Evolutionary conservation across 169 alveolate species (phyloP), one percentile per base, ranked within the genome.

Genomic region (Pseudocohnilembus persalinus): DNA sequence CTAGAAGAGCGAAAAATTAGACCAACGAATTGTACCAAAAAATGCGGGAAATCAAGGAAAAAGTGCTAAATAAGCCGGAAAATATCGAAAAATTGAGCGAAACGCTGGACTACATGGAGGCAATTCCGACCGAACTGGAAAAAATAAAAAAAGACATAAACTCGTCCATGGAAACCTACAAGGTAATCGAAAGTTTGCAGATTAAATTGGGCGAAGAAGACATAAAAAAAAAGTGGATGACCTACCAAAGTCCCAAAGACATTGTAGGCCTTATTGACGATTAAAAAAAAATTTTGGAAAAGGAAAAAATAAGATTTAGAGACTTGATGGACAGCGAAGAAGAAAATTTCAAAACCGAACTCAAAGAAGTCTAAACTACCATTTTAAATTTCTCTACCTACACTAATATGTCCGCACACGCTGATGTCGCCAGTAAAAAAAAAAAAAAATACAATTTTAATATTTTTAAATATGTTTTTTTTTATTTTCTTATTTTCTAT

Each of bases 31-130:
- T 96, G 15, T 91, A 94, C 77, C 94, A 95, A 35, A 94, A 96
- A 68, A 94, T 96, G 87, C 92, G 93, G 30, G 92, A 93, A 88
- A 92, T 95, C 90, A 92, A 94, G 29, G 90, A 92, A 73, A 95
- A 94, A 63, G 93, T 97, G 34, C 90, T 89, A 85, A 89, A 93
- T 81, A 94, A 93, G 81, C 98, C 98, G 27, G 88, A 91, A 31
- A 96, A 96, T 87, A 97, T 97, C 82, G 99, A 97, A 89, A 97
- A 94, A 77, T 92, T 96, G 77, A 95, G 97, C 4, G 97, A 94
- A 49, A 90, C 95, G 27, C 93, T 91, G 88, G 95, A 95, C 78
- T 94, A 94, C 77, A 96, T 97, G 89, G 94, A 90, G 49, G 95
- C 93, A 74, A 93, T 96, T 34, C 98, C 98, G 35, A 81, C 87